Percentiles rank a stretch among this genome's conserved stretches.
Evolutionary conservation across 208 protist species (phyloP).

Genomic region (Crithidia fasciculata): DNA sequence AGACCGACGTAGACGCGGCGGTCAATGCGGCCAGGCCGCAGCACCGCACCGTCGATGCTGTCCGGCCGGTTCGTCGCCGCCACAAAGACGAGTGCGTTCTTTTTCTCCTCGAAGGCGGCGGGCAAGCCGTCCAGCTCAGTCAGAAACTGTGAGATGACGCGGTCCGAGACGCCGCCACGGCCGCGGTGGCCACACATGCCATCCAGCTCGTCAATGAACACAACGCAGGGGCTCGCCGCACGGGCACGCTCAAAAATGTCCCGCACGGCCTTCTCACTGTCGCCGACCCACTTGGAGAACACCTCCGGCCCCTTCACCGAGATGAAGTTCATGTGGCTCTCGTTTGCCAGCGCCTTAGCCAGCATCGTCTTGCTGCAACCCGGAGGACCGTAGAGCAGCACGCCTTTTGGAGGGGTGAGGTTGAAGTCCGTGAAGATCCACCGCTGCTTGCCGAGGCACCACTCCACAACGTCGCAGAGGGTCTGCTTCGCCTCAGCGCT

Average conservation of each 20-base stretch:
- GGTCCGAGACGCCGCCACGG: slow-evolving; percentile 90
- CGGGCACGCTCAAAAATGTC: slow-evolving; percentile 93
- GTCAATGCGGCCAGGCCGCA: slow-evolving; percentile 93
- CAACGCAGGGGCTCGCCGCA: slow-evolving; percentile 75
- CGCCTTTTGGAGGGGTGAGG: slow-evolving; percentile 93
- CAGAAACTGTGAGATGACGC: slow-evolving; percentile 98
- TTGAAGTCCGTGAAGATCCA: slow-evolving; percentile 93
- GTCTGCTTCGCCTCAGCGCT: slow-evolving; percentile 91
- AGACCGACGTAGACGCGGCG: slow-evolving; percentile 93
- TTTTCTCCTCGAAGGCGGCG: slow-evolving; percentile 30
- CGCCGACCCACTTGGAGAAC: slow-evolving; percentile 99
- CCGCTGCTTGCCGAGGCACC: slow-evolving; percentile 89
- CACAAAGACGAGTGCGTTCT: slow-evolving; percentile 94
- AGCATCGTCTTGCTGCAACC: slow-evolving; percentile 99
- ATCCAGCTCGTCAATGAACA: slow-evolving; percentile 99
- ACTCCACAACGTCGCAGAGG: slow-evolving; percentile 91
- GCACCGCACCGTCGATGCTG: slow-evolving; percentile 90
- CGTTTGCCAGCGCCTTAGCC: slow-evolving; percentile 98
- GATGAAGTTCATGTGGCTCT: slow-evolving; percentile 83
- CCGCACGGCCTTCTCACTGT: slow-evolving; percentile 99
- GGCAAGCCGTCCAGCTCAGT: slow-evolving; percentile 93
- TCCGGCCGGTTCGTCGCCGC: slow-evolving; percentile 94
- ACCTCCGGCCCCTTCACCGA: slow-evolving; percentile 97
- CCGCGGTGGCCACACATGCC: slow-evolving; percentile 97
- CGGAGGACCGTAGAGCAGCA: slow-evolving; percentile 98